Evolutionary conservation across 345 rosid genomes (phyloP), one percentile per base, ranked within the genome.

Genomic region (Corchorus capsularis): DNA sequence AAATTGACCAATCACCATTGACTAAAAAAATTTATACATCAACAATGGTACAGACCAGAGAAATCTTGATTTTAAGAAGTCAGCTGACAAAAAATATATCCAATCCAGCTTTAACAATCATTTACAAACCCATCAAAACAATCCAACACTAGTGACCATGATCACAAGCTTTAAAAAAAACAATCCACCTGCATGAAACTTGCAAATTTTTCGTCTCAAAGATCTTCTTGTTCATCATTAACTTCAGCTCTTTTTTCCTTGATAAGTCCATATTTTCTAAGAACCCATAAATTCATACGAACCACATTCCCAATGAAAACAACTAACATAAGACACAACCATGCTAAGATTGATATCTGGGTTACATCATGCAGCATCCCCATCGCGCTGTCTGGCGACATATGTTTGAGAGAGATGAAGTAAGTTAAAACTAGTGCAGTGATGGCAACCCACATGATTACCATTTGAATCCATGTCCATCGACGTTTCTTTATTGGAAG

Each of bases 391-490:
- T 49, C 49, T 0, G 62, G 70, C 3, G 62, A 62, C 50, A 74
- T 74, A 54, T 62, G 10, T 53, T 43, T 45, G 13, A 72, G 20
- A 20, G 76, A 22, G 11, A 60, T 22, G 54, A 73, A 46, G 57
- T 73, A 73, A 20, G 76, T 73, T 16, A 73, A 14, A 8, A 43
- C 76, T 59, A 59, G 76, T 0, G 76, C 76, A 3, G 60, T 82
- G 13, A 82, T 74, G 20, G 82, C 80, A 0, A 79, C 35, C 79
- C 82, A 82, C 82, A 79, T 79, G 55, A 49, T 76, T 27, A 72
- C 70, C 79, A 78, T 82, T 56, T 75, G 79, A 17, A 79, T 56
- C 82, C 79, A 82, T 78, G 72, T 62, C 75, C 72, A 76, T 63
- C 79, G 47, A 39, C 80, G 56, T 34, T 19, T 67, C 75, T 76